These are phyloP conservation scores for Lonicera japonica DNA, from an alignment of 129 eudicot species.

Conservation along the genomic window DNA sequence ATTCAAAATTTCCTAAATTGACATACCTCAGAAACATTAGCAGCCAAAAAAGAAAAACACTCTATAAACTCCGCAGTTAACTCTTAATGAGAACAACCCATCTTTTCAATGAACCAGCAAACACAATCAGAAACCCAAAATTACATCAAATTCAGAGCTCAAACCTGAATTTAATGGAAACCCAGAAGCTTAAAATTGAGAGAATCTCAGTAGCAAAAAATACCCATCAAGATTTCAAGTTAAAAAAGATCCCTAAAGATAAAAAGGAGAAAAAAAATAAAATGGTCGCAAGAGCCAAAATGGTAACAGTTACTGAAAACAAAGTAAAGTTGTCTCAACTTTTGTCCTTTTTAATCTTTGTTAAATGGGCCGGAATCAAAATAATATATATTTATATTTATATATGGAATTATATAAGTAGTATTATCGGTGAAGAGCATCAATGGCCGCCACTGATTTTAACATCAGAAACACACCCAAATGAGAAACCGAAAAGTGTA, in stretches of 20 bases:
- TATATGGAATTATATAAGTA: no score
- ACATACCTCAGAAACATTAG: neutral
- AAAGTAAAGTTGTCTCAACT: neutral
- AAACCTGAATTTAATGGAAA: neutral
- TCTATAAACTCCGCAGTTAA: neutral
- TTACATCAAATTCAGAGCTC: neutral
- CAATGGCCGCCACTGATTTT: slow-evolving; percentile 41
- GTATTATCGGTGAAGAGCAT: slow-evolving; percentile 7
- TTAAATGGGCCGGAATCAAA: neutral
- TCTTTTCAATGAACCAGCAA: neutral
- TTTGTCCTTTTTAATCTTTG: neutral
- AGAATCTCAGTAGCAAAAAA: neutral
- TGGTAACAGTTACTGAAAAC: neutral
- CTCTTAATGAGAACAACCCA: slow-evolving; percentile 6
- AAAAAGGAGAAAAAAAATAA: no score
- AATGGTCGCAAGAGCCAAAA: neutral
- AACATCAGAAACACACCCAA: slow-evolving; percentile 13
- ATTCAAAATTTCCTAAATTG: neutral
- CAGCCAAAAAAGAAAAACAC: neutral
- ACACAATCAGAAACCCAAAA: neutral
- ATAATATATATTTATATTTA: no score
- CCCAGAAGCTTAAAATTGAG: slow-evolving; percentile 3
- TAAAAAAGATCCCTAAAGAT: neutral
- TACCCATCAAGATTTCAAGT: neutral
- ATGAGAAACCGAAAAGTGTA: neutral